Evolutionary conservation across 2,329 filamentous ascomycete species (phyloP), one percentile per base, ranked within the genome.

Genomic region (Tolypocladium pustulatum): DNA sequence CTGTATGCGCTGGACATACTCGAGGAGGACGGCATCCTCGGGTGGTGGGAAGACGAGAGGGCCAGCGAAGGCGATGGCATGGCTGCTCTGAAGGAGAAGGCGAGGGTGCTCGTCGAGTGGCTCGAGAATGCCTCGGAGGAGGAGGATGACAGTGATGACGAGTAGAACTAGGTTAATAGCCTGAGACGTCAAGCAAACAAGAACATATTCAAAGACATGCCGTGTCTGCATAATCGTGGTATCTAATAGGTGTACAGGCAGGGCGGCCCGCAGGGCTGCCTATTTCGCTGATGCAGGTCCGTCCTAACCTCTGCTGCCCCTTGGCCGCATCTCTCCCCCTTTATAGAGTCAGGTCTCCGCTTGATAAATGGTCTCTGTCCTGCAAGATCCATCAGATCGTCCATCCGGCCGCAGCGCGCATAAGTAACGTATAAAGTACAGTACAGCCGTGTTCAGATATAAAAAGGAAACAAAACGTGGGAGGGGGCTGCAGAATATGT

Each of bases 21-120:
- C 1, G 91, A 96, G 69, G 91, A 96, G 68, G 92, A 97, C 49
- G 91, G 89, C 0, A 89, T 96, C 64, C 76, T 93, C 66, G 81
- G 82, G 54, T 99, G 94, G 94, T 97, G 92, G 92, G 82, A 79
- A 25, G 88, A 96, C 70, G 79, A 81, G 54, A 72, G 86, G 67
- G 87, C 88, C 7, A 81, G 75, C 30, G 85, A 85, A 58, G 85
- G 79, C 17, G 87, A 89, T 58, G 82, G 83, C 57, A 84, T 97
- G 86, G 73, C 74, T 60, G 81, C 76, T 55, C 83, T 97, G 20
- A 86, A 87, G 70, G 83, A 82, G 61, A 89, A 89, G 75, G 91
- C 89, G 59, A 80, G 84, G 66, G 84, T 86, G 57, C 83, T 97
- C 71, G 86, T 97, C 52, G 90, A 95, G 67, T 90, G 92, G 85